Base-by-base conservation (phyloP, 768 basidiomycete species). In the Tephrocybe rancida region DNA sequence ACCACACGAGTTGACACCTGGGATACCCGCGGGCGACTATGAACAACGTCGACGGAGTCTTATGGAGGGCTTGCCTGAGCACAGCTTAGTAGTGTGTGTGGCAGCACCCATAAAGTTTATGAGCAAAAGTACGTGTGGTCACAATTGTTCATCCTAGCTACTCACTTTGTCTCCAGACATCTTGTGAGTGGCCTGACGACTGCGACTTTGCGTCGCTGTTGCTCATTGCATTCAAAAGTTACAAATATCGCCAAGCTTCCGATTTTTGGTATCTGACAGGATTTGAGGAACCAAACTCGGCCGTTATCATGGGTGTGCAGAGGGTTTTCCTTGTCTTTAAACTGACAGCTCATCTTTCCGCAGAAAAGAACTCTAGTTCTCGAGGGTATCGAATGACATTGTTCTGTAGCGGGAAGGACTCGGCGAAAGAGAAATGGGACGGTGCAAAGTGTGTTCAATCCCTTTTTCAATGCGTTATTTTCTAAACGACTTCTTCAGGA, bases 191-290 rank as follows among this genome's bases (percentile, higher is more conserved):
- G 27, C 9, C 37, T 48, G 21, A 19, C 16, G 18, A 34, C 11
- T 22, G n/a, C 21, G 38, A 25, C 26, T 13, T 8, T 35, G 7
- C 26, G 44, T 2, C 24, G 21, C 16, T 43, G 50, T 45, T 16
- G 47, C 32, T 32, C 11, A 41, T 42, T 14, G 18, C 25, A 25
- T 39, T 7, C 45, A 29, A 21, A 65, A 98, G 95, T 69, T 97
- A 98, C 79, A 95, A 95, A 67, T 97, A 92, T 66, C 84, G 96
- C 21, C 96, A 96, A 70, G 84, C 85, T 0, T 93, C 91, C 32
- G 88, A 96, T 70, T 92, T 95, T 67, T 93, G 89, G 89, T 98
- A 99, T 68, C 76, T 99, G 13, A 97, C 97, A 0, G 97, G 97
- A 10, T 97, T 97, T 63, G 85, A 93, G 52, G 96, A 98, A 66